Percentiles rank a stretch among this genome's conserved stretches.
phyloP scores from a whole-genome alignment of 225 moss, liverwort and hornwort genomes.

The Asterella californica region DNA sequence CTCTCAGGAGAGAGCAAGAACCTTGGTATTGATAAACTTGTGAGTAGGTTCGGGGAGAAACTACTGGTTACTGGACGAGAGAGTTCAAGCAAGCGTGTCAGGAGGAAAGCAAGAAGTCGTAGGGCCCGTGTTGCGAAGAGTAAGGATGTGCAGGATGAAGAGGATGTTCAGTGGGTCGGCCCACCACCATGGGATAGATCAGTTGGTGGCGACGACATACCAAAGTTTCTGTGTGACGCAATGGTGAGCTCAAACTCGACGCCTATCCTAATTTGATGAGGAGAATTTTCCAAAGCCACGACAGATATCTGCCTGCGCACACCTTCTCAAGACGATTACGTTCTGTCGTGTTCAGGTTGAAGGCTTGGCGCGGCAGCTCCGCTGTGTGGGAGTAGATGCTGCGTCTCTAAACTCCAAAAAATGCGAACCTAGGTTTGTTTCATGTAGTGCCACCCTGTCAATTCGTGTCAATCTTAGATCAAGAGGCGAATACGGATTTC shows the following conservation, averaged over 20 bases:
- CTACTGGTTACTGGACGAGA: slow-evolving; percentile 52
- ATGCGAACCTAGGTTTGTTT: slow-evolving; percentile 78
- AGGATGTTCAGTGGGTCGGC: slow-evolving; percentile 62
- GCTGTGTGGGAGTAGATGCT: slow-evolving; percentile 88
- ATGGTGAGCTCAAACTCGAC: slow-evolving; percentile 59
- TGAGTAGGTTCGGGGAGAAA: slow-evolving; percentile 76
- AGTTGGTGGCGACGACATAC: slow-evolving; percentile 71
- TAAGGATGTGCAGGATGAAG: slow-evolving; percentile 40
- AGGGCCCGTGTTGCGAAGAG: slow-evolving; percentile 64
- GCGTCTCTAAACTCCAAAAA: slow-evolving; percentile 76
- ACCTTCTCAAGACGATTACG: background rate
- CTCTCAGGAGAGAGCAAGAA: slow-evolving; percentile 32
- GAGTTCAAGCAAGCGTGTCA: slow-evolving; percentile 49
- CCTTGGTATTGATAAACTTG: slow-evolving; percentile 38
- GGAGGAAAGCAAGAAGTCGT: slow-evolving; percentile 61
- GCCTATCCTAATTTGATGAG: background rate
- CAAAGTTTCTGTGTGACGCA: slow-evolving; percentile 95
- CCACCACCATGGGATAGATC: slow-evolving; percentile 87
- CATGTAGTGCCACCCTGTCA: background rate
- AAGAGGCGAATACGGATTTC: background rate
- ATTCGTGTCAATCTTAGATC: background rate
- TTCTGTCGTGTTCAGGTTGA: slow-evolving; percentile 56
- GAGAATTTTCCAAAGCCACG: background rate
- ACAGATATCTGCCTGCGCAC: background rate
- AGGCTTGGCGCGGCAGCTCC: slow-evolving; percentile 94